Conservation (phyloP, 1,284 basidiomycete genomes). For the Ceratobasidium sp. region DNA sequence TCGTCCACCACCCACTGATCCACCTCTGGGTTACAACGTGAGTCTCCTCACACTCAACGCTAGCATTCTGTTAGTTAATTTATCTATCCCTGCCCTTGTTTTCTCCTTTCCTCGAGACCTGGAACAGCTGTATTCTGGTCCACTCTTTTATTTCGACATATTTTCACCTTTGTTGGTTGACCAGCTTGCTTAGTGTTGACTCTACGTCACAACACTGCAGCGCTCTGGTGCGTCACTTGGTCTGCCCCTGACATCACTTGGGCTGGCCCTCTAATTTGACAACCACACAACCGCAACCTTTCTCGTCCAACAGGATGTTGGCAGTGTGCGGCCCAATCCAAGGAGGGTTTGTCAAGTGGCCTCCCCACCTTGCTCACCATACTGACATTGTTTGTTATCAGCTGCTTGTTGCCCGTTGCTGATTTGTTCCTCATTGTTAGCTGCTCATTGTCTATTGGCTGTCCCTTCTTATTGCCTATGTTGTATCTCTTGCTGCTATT, state of each 20-base stretch:
- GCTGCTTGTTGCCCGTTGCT: no score
- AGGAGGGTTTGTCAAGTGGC: no score
- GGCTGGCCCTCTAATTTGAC: neutral
- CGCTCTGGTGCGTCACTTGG: neutral
- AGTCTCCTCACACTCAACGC: neutral
- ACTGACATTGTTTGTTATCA: no score
- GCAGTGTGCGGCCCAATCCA: neutral
- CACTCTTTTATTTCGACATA: conserved; percentile 16
- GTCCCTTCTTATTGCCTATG: no score
- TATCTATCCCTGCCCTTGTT: neutral
- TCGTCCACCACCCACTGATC: neutral
- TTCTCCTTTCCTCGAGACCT: conserved; percentile 11
- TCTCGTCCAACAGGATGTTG: neutral
- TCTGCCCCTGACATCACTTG: neutral
- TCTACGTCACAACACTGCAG: neutral
- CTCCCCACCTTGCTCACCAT: no score
- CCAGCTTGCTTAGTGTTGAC: neutral
- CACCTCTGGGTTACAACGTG: neutral
- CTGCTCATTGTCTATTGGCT: no score
- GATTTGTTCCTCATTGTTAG: no score
- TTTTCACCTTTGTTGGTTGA: conserved; percentile 8
- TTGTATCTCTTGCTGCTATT: no score
- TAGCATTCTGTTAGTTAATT: no score
- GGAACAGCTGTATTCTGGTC: neutral
- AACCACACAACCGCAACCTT: neutral